Conservation (phyloP, 495 filamentous ascomycete genomes). For the Penicillium soppii region DNA sequence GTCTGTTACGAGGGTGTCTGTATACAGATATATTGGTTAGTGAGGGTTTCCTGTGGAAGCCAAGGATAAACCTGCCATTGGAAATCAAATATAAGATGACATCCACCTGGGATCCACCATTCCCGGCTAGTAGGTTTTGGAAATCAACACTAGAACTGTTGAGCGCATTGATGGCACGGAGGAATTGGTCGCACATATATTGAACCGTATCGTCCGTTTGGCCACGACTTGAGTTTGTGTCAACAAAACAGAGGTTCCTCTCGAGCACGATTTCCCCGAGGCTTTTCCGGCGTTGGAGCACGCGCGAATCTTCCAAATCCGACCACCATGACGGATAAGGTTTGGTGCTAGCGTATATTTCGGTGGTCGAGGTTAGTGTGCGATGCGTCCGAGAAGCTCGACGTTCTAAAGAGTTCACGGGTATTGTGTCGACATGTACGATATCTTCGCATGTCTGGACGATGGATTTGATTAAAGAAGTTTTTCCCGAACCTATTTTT, state of each 20-base stretch:
- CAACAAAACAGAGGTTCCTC: constrained; percentile 92
- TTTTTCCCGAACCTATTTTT: constrained; percentile 69
- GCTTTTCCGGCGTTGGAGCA: constrained; percentile 73
- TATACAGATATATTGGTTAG: background rate
- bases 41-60: background rate
- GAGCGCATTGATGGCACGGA: constrained; percentile 59
- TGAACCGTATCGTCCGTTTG: constrained; percentile 67
- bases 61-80: constrained; percentile 50
- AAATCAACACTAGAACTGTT: constrained; percentile 69
- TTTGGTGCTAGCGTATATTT: constrained; percentile 90
- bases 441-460: constrained; percentile 95
- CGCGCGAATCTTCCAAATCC: constrained; percentile 73
- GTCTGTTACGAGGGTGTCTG: constrained; percentile 72
- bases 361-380: constrained; percentile 60
- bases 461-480: constrained; percentile 87
- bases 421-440: constrained; percentile 86
- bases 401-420: constrained; percentile 23
- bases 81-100: constrained; percentile 79
- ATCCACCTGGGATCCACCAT: constrained; percentile 87
- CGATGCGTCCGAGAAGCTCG: too few species aligned
- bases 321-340: constrained; percentile 95
- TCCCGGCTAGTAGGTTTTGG: constrained; percentile 75
- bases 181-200: constrained; percentile 75
- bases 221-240: constrained; percentile 71
- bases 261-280: constrained; percentile 81